Percentiles rank a stretch among this genome's conserved stretches.
Conservation (phyloP, 176 grass and related monocot genomes). For the Avena eriantha region DNA sequence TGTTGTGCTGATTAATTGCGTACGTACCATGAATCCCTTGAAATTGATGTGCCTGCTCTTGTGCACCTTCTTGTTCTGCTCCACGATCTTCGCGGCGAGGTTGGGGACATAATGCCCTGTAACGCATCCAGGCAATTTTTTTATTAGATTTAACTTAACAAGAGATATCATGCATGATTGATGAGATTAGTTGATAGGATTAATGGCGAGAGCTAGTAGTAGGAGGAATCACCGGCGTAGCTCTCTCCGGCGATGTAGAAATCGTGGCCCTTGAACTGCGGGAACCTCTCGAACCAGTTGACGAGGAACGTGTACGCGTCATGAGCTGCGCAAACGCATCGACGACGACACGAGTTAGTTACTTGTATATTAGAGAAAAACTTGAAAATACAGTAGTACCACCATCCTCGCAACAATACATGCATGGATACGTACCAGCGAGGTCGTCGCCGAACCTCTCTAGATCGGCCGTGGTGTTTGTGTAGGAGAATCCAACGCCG, state of each 20-base stretch:
- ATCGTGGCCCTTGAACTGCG: slow-evolving; percentile 76
- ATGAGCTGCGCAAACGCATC: slow-evolving; percentile 44
- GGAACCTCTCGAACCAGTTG: slow-evolving; percentile 94
- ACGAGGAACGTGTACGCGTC: slow-evolving; percentile 77
- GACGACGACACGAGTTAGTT: background rate
- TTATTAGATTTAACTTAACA: background rate
- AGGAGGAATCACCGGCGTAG: slow-evolving; percentile 45
- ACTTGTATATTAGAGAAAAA: background rate
- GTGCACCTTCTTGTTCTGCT: slow-evolving; percentile 57
- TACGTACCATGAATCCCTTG: slow-evolving; percentile 62
- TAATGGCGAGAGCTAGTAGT: background rate
- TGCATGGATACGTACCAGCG: slow-evolving; percentile 50
- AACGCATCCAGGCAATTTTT: background rate
- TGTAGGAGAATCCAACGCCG: slow-evolving; percentile 89
- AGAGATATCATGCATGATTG: too few species aligned
- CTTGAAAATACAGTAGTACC: background rate
- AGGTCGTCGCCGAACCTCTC: slow-evolving; percentile 62
- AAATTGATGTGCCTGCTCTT: slow-evolving; percentile 67
- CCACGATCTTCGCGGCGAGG: slow-evolving; percentile 68
- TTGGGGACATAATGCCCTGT: slow-evolving; percentile 83
- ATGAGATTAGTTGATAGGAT: background rate
- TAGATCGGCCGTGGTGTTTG: slow-evolving; percentile 75
- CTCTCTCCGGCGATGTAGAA: slow-evolving; percentile 92
- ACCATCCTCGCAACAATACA: background rate
- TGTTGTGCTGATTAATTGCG: too few species aligned